phyloP scores from a whole-genome alignment of 2,329 filamentous ascomycete species.

The Fusarium sp. region DNA sequence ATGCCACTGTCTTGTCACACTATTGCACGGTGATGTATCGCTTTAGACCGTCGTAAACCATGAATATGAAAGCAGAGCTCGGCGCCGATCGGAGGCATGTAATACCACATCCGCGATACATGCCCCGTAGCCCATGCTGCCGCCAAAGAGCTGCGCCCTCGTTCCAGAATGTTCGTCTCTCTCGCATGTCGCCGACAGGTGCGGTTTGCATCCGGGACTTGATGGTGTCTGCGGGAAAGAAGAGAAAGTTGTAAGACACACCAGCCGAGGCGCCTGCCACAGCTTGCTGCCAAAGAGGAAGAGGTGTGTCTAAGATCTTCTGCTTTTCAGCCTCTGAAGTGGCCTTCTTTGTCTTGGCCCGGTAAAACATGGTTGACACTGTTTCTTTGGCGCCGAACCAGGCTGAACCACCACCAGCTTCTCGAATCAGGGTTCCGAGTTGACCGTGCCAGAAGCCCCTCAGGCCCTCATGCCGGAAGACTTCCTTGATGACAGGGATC shows the following conservation, averaged over 20 bases:
- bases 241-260: constrained; percentile 95
- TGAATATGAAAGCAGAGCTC: constrained; percentile 98
- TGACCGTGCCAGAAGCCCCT: constrained; percentile 96
- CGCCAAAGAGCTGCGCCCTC: constrained; percentile 83
- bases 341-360: constrained; percentile 60
- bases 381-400: constrained; percentile 97
- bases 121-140: constrained; percentile 82
- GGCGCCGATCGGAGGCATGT: constrained; percentile 89
- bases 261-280: constrained; percentile 88
- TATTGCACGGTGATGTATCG: constrained; percentile 67
- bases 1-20: neutral
- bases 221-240: constrained; percentile 97
- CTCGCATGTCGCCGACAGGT: constrained; percentile 69
- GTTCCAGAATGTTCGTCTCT: constrained; percentile 75
- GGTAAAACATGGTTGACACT: constrained; percentile 76
- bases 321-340: constrained; percentile 55
- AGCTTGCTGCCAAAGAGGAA: constrained; percentile 90
- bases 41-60: constrained; percentile 90
- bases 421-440: constrained; percentile 90
- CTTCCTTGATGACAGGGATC: constrained; percentile 77
- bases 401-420: constrained; percentile 91
- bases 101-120: constrained; percentile 96
- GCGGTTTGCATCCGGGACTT: constrained; percentile 97
- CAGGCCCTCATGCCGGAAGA: constrained; percentile 86
- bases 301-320: constrained; percentile 59